These are phyloP conservation scores for Plenodomus biglobosus DNA, from an alignment of 2,329 filamentous ascomycete species.

Conservation along the genomic window DNA sequence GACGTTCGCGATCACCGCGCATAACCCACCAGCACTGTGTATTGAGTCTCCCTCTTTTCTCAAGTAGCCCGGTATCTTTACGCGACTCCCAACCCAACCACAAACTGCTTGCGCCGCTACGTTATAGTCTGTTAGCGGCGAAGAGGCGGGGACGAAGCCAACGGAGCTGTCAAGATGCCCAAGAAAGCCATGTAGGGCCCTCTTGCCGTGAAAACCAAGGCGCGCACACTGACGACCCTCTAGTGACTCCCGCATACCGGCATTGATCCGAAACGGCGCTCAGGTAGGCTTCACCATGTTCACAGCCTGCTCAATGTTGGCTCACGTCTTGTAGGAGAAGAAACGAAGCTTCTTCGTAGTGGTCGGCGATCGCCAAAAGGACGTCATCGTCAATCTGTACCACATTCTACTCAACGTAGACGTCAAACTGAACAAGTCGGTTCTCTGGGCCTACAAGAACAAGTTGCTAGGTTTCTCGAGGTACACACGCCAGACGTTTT, in stretches of 20 bases:
- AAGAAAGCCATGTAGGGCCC: slow-evolving; percentile 44
- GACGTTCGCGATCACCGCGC: slow-evolving; percentile 8
- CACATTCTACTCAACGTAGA: slow-evolving; percentile 90
- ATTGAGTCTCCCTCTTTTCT: slow-evolving; percentile 1
- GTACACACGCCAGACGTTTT: slow-evolving; percentile 36
- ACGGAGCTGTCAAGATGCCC: slow-evolving; percentile 38
- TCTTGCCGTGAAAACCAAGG: neutral
- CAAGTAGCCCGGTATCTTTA: neutral
- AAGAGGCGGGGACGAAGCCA: slow-evolving; percentile 35
- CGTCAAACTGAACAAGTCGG: slow-evolving; percentile 92
- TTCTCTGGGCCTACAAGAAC: slow-evolving; percentile 98
- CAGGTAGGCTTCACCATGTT: slow-evolving; percentile 12
- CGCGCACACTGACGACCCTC: slow-evolving; percentile 19
- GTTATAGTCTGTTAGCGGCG: slow-evolving; percentile 1
- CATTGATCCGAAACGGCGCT: slow-evolving; percentile 45
- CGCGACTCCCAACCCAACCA: slow-evolving; percentile 4
- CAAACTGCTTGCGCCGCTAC: slow-evolving; percentile 3
- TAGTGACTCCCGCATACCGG: slow-evolving; percentile 44
- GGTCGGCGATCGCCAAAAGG: slow-evolving; percentile 90
- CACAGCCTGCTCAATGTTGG: slow-evolving; percentile 19
- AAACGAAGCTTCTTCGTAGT: slow-evolving; percentile 98
- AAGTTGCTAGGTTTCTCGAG: slow-evolving; percentile 88
- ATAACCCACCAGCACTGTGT: slow-evolving; percentile 3
- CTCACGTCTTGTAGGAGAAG: slow-evolving; percentile 62
- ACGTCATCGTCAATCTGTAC: slow-evolving; percentile 93